A percentile compares a stretch with the other conserved stretches of the same genome.
Evolutionary conservation across 345 rosid genomes (phyloP).

Genomic region (Kernera saxatilis): DNA sequence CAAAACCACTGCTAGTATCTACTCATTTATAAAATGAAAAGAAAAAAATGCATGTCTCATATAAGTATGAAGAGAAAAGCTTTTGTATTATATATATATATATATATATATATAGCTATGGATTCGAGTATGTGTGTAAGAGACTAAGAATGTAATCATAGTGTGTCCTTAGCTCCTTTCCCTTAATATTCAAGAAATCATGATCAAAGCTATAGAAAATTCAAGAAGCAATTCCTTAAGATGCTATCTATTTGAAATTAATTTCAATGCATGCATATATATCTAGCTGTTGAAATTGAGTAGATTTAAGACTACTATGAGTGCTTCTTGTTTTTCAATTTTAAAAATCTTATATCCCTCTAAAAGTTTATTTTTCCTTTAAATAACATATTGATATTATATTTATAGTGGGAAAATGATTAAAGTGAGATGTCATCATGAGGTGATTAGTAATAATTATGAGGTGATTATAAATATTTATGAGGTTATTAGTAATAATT

Average conservation of each 20-base stretch:
- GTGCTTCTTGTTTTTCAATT: constrained; percentile 10
- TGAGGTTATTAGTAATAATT: neutral
- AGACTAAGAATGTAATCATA: constrained; percentile 17
- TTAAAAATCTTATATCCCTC: neutral
- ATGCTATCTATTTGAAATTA: constrained; percentile 21
- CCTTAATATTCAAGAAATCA: constrained; percentile 33
- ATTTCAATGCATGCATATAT: neutral
- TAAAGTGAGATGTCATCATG: constrained; percentile 27
- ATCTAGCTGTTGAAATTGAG: constrained; percentile 22
- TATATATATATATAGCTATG: neutral
- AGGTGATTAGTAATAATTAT: neutral
- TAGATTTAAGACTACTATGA: constrained; percentile 18
- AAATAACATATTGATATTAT: neutral
- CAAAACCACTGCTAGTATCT: constrained; percentile 58
- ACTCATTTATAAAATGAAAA: neutral
- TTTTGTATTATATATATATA: neutral
- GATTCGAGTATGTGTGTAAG: neutral
- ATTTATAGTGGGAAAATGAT: constrained; percentile 15
- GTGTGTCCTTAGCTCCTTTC: neutral
- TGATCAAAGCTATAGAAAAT: constrained; percentile 21
- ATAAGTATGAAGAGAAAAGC: neutral
- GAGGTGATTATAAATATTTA: neutral
- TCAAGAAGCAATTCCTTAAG: constrained; percentile 4
- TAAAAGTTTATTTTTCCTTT: neutral
- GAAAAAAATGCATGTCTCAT: neutral